Base-by-base conservation (phyloP, 2,329 filamentous ascomycete species). In the Claviceps monticola region DNA sequence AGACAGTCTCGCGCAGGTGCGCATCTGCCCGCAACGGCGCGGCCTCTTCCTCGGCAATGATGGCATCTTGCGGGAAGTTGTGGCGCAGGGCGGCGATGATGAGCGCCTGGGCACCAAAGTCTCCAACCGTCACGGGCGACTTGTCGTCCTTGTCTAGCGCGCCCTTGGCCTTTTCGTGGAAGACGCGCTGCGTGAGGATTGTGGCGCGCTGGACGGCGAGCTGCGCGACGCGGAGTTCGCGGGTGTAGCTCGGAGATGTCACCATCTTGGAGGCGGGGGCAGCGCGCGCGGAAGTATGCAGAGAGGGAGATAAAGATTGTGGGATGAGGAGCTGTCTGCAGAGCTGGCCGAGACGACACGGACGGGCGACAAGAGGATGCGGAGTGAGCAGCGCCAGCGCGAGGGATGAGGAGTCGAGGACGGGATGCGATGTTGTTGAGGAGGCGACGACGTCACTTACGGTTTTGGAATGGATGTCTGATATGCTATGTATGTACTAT, bases 41-140 rank as follows among this genome's bases (percentile, higher is more conserved):
- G 7, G 91, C 87, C 70, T 98, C 93, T 70, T 98, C 93, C 70
- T 98, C 93, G 59, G 87, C 93, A 43, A 98, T 88, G 56, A 98
- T 86, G 67, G 88, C 84, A 64, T 98, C 93, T 38, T 81, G 65
- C 17, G 93, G 93, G 73, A 98, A 98, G 69, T 86, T 88, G 69
- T 87, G 80, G 69, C 84, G 83, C 59, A 98, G 83, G 29, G 91
- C 91, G 53, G 83, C 78, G 64, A 97, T 95, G 69, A 98, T 95
- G 58, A 98, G 80, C 36, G 93, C 90, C 73, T 98, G 93, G 39
- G 93, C 94, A 63, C 93, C 93, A 68, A 95, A 97, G 72, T 98
- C 93, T 66, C 91, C 93, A 61, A 97, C 93, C 17, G 93, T 98
- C 61, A 98, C 93, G 58, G 93, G 93, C 9, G 90, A 95, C 66